Conservation (phyloP, 1,284 basidiomycete genomes). For the Meripilus lineatus region DNA sequence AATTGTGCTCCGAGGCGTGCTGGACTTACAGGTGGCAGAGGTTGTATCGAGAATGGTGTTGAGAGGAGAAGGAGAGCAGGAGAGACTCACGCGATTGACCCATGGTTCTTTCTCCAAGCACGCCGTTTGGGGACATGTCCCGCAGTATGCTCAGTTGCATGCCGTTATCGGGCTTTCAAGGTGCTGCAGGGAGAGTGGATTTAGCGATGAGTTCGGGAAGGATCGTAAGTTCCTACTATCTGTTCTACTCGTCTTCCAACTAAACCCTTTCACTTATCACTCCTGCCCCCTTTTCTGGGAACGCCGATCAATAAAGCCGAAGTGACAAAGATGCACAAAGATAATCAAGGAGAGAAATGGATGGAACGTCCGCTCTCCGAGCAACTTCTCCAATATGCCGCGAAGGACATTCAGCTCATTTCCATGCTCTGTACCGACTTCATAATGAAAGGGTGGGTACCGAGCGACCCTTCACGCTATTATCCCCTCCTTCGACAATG, state of each 20-base stretch:
- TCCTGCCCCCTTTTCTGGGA: background rate
- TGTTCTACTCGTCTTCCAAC: background rate
- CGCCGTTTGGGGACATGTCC: slow-evolving; percentile 21
- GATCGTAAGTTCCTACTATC: slow-evolving; percentile 22
- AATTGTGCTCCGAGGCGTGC: slow-evolving; percentile 26
- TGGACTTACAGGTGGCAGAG: slow-evolving; percentile 39
- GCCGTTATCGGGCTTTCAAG: slow-evolving; percentile 22
- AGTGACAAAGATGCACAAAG: slow-evolving; percentile 34
- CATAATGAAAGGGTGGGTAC: slow-evolving; percentile 27
- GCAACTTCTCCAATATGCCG: slow-evolving; percentile 35
- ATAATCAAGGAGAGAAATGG: slow-evolving; percentile 29
- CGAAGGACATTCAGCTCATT: slow-evolving; percentile 37
- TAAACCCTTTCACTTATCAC: background rate
- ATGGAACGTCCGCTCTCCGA: slow-evolving; percentile 30
- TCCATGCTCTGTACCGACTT: slow-evolving; percentile 33
- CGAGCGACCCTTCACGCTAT: slow-evolving; percentile 12
- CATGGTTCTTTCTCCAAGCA: slow-evolving; percentile 20
- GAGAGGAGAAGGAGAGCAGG: slow-evolving; percentile 29
- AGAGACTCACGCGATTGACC: slow-evolving; percentile 25
- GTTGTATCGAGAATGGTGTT: slow-evolving; percentile 25
- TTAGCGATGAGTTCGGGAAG: slow-evolving; percentile 18
- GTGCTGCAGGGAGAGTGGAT: slow-evolving; percentile 18
- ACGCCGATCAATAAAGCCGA: slow-evolving; percentile 25
- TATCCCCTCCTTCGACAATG: slow-evolving; percentile 14
- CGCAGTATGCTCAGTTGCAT: slow-evolving; percentile 27